Evolutionary conservation across 2,329 filamentous ascomycete genomes (phyloP), one percentile per base, ranked within the genome.

Genomic region (Lasiodiplodia hormozganensis): DNA sequence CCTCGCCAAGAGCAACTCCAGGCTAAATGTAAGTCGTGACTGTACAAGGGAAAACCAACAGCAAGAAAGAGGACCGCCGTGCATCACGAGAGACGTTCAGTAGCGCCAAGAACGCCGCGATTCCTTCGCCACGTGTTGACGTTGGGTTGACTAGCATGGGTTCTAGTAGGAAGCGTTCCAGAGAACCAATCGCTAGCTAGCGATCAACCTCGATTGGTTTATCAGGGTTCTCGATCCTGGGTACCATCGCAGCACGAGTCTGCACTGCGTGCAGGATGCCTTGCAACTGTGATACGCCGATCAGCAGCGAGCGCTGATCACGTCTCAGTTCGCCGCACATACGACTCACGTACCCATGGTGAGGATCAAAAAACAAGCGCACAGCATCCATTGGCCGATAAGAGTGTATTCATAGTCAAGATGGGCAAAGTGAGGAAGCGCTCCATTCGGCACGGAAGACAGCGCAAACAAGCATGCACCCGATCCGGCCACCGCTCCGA

Each of bases 121-220:
- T 47, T 52, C 60, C 25, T n/a, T 6, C 18, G 60, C 60, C 60
- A 64, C 60, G 60, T 64, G 60, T 64, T 64, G 60, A 25, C 11
- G 16, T 34, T 49, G 12, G 47, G 25, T 38, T 28, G 16, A 21
- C 43, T 47, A 47, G 43, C 43, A 47, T 47, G 43, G 43, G n/a
- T 47, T 47, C 43, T n/a, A 21, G 7, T 8, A n/a, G 18, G n/a
- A 47, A 47, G 40, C 40, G 16, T 8, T 5, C 40, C 16, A 18
- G 12, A 47, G 43, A 47, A 14, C 43, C 43, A 47, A 47, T 47
- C 43, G 43, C 7, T 11, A 14, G 18, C 18, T 7, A 21, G n/a
- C 7, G 43, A 47, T 47, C 43, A 47, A 21, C 43, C 31, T 34
- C 31, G 16, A 14, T 21, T 3, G 18, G 10, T 47, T 47, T 21